Evolutionary conservation across 1,139 yeast species (phyloP).

Genomic region (Taphrina populina): DNA sequence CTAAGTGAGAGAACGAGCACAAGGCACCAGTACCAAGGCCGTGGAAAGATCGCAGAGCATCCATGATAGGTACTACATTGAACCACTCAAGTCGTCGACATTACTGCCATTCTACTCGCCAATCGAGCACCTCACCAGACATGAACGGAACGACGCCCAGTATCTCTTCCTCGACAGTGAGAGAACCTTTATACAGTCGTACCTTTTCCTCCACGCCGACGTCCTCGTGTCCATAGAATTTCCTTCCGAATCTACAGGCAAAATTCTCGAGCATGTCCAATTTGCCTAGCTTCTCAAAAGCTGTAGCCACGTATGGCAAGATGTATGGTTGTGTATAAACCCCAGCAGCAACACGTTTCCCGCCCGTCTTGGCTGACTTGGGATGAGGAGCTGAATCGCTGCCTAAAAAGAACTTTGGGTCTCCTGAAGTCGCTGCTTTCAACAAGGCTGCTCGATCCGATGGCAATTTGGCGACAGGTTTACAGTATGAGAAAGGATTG

Average conservation of each 20-base stretch:
- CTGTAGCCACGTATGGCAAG: constrained; percentile 78
- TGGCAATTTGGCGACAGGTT: constrained; percentile 95
- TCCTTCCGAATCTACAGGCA: constrained; percentile 70
- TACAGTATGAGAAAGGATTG: constrained; percentile 88
- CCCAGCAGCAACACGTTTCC: constrained; percentile 71
- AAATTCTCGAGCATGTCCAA: constrained; percentile 68
- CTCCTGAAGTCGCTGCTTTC: constrained; percentile 86
- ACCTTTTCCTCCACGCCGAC: constrained; percentile 49
- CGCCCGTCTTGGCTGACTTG: constrained; percentile 68
- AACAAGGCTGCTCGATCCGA: constrained; percentile 75
- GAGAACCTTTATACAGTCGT: constrained; percentile 54
- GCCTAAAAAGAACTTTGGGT: constrained; percentile 91
- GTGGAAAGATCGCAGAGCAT: neutral
- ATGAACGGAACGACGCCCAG: constrained; percentile 78
- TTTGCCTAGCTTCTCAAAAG: constrained; percentile 66
- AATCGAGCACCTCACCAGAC: constrained; percentile 72
- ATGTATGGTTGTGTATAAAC: constrained; percentile 88
- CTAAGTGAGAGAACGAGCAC: too few relatives aligned
- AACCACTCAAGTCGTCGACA: neutral
- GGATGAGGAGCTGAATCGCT: constrained; percentile 99
- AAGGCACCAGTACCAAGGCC: too few relatives aligned
- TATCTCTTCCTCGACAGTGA: constrained; percentile 60
- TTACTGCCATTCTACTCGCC: constrained; percentile 72
- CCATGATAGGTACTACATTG: neutral
- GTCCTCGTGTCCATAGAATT: constrained; percentile 59